Evolutionary conservation across 208 protist genomes (phyloP), one percentile per base, ranked within the genome.

Genomic region (Wallacemonas sp.): DNA sequence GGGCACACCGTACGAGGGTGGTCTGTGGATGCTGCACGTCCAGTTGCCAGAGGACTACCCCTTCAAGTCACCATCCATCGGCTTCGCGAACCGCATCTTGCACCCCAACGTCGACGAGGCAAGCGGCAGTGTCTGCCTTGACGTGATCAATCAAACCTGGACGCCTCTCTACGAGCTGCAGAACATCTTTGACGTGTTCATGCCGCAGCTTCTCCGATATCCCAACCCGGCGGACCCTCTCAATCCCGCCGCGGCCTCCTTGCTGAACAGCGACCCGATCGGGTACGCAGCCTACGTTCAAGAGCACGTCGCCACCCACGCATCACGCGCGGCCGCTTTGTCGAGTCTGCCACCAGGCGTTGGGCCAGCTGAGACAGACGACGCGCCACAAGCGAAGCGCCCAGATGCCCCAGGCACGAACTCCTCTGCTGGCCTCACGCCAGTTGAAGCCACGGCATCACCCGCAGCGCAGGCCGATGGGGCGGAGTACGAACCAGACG

Each of bases 91-190:
- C 73, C 89, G 88, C 52, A 98, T 99, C 49, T 97, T 96, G 71
- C 98, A 99, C 74, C 98, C 98, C 21, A 99, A 99, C 76, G 97
- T 99, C 5, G 98, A 99, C 72, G 97, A 98, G 72, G 74, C 77
- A 61, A 99, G 97, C 30, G 98, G 98, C 36, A 98, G 96, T 52
- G 97, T 99, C 43, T 99, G 98, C 80, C 85, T 99, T 14, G 98
- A 99, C 73, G 98, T 99, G 43, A 99, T 99, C 72, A 99, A 99
- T 78, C 98, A 99, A 67, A 99, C 98, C 6, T 99, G 98, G 98
- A 98, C 94, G 33, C 98, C 98, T 6, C 98, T 99, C 95, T 99
- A 98, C 84, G 96, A 95, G 80, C 70, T 89, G 63, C 79, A 86
- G 65, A 90, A 93, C 58, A 87, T 92, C 23, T 99, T 99, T 65